A percentile compares a stretch with the other conserved stretches of the same genome.
Conservation (phyloP, 148 eudicot species). For the Rhododendron henanense region DNA sequence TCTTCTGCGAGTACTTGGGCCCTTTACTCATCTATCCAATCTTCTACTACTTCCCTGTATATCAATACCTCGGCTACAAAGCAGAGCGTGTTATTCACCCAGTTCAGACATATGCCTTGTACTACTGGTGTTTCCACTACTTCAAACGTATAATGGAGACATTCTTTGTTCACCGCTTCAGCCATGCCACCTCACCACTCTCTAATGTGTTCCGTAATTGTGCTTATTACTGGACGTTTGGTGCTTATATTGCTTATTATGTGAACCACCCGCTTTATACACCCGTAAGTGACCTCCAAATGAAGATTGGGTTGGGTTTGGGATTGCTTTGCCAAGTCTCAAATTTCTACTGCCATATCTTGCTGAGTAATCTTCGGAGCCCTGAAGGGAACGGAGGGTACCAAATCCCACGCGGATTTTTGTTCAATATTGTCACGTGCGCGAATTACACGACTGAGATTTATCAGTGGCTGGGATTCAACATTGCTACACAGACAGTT, state of each 20-base stretch:
- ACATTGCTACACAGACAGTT: slow-evolving; percentile 88
- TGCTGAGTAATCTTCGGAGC: slow-evolving; percentile 76
- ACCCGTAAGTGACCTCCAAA: slow-evolving; percentile 82
- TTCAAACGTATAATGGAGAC: slow-evolving; percentile 95
- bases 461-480: slow-evolving; percentile 97
- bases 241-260: slow-evolving; percentile 82
- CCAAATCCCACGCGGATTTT: slow-evolving; percentile 88
- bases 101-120: slow-evolving; percentile 87
- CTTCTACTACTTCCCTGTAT: slow-evolving; percentile 72
- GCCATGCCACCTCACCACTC: slow-evolving; percentile 94
- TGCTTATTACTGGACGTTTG: slow-evolving; percentile 90
- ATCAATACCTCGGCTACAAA: slow-evolving; percentile 68
- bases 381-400: slow-evolving; percentile 67
- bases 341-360: slow-evolving; percentile 88
- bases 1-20: slow-evolving; percentile 91
- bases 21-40: slow-evolving; percentile 84
- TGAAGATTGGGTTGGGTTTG: slow-evolving; percentile 86
- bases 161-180: slow-evolving; percentile 92
- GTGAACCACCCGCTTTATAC: slow-evolving; percentile 92
- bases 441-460: slow-evolving; percentile 95
- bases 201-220: slow-evolving; percentile 92
- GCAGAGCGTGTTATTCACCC: slow-evolving; percentile 70
- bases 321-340: slow-evolving; percentile 74
- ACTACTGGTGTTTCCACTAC: slow-evolving; percentile 94
- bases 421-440: slow-evolving; percentile 94